Evolutionary conservation across 2,329 filamentous ascomycete species (phyloP), one percentile per base, ranked within the genome.

Genomic region (Sphaerulina vaccinii): DNA sequence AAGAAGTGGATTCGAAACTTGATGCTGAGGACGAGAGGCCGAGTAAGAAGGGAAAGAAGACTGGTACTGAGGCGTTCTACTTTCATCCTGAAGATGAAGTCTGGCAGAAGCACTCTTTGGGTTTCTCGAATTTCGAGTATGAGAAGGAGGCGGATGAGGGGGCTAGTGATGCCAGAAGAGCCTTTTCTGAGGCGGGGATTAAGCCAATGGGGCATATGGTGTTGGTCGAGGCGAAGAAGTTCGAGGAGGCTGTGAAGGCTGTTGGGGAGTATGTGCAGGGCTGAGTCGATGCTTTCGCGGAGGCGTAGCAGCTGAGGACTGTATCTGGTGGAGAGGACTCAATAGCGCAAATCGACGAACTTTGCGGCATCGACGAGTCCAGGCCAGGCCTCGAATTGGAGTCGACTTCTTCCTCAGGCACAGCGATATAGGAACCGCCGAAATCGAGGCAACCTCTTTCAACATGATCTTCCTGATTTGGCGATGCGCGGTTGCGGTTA

Each of bases 61-160:
- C 71, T 38, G 68, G 58, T 54, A 73, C 76, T 7, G 80, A 87
- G 63, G 77, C 82, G 27, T 95, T 90, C 72, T 95, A 91, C 72
- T 99, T 97, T 77, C 93, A 99, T 69, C 87, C 90, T 0, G 93
- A 99, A 73, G 93, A 99, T 66, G 93, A 97, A 75, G 81, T 92
- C 45, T 73, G 96, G 63, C 84, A 93, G 59, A 84, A 83, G 66
- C 80, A 92, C 72, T 87, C 90, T 2, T 55, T 83, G 33, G 89
- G 83, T 11, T 76, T 80, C 58, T 87, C 84, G 21, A 82, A 79
- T 45, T 95, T 86, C 67, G 81, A 86, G 15, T 96, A 90, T 70
- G 87, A 85, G 40, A 92, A 88, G 69, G 83, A 89, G 56, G 76
- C 77, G 52, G 87, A 87, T 40, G 88, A 95, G 61, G 83, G 85